phyloP scores from a whole-genome alignment of 1,139 yeast genomes.

The Yamadazyma triangularis region DNA sequence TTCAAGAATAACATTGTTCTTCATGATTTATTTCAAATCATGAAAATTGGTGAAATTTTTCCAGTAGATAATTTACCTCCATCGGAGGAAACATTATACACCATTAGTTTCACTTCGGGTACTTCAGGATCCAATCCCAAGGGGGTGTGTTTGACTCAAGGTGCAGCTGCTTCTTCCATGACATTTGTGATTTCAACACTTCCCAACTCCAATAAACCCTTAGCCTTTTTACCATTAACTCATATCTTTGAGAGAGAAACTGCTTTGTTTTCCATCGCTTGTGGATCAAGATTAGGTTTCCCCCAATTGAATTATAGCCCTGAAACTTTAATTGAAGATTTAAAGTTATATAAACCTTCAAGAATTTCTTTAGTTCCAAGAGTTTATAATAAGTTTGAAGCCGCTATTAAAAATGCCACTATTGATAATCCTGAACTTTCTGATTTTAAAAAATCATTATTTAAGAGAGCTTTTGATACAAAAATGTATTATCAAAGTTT shows the following conservation, averaged over 20 bases:
- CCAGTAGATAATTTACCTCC: constrained; percentile 24
- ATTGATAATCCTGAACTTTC: constrained; percentile 34
- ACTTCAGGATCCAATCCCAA: constrained; percentile 40
- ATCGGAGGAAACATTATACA: constrained; percentile 24
- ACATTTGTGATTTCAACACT: constrained; percentile 15
- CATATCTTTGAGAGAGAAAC: constrained; percentile 58
- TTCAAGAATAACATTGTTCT: constrained; percentile 20
- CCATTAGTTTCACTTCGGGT: constrained; percentile 41
- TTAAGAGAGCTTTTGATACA: constrained; percentile 18
- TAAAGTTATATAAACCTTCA: constrained; percentile 30
- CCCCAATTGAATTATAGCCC: constrained; percentile 36
- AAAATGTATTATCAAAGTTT: constrained; percentile 8
- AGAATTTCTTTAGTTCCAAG: constrained; percentile 37
- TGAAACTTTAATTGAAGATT: constrained; percentile 34
- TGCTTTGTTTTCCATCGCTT: constrained; percentile 17
- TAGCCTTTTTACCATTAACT: constrained; percentile 60
- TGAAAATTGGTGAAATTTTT: constrained; percentile 22
- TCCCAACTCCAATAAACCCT: constrained; percentile 7
- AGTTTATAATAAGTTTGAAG: constrained; percentile 35
- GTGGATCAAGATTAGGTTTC: constrained; percentile 34
- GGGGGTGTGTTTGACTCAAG: constrained; percentile 34
- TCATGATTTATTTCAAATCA: constrained; percentile 29
- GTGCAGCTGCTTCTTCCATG: constrained; percentile 24
- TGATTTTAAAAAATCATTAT: constrained; percentile 19
- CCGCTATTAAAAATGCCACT: constrained; percentile 44